Percentiles rank a stretch among this genome's conserved stretches.
These are phyloP conservation scores for Aurifilum marmelostoma DNA, from an alignment of 2,329 filamentous ascomycete genomes.

Conservation along the genomic window DNA sequence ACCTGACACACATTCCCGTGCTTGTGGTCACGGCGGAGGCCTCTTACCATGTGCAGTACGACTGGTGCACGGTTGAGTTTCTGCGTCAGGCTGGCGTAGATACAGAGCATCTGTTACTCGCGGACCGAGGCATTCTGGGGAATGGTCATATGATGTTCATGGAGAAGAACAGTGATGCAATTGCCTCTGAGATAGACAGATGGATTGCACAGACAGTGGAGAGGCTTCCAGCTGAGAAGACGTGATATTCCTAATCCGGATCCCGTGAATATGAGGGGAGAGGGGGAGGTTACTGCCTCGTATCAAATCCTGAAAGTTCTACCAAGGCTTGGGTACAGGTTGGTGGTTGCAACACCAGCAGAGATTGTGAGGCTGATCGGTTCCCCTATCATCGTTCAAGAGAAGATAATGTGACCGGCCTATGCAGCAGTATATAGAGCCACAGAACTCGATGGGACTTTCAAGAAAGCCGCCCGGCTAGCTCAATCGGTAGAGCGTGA, in stretches of 20 bases:
- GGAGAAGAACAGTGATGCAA: slow-evolving; percentile 50
- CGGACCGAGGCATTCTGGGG: slow-evolving; percentile 44
- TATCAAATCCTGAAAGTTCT: too few species aligned
- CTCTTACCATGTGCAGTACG: slow-evolving; percentile 51
- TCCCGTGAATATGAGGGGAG: neutral
- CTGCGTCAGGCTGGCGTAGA: slow-evolving; percentile 46
- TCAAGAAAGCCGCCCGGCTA: slow-evolving; percentile 51
- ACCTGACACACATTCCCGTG: slow-evolving; percentile 41
- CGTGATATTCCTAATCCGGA: neutral
- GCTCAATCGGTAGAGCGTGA: slow-evolving; percentile 75
- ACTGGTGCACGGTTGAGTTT: slow-evolving; percentile 46
- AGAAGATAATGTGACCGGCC: neutral
- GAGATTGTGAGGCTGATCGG: neutral
- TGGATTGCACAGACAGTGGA: slow-evolving; percentile 9
- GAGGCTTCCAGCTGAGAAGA: neutral
- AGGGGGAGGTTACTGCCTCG: too few species aligned
- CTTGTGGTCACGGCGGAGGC: slow-evolving; percentile 47
- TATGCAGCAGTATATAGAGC: neutral
- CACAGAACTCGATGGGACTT: too few species aligned
- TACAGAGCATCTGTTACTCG: slow-evolving; percentile 42
- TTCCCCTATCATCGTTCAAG: neutral
- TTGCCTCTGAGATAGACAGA: slow-evolving; percentile 29
- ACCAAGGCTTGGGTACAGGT: neutral
- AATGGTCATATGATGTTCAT: slow-evolving; percentile 55
- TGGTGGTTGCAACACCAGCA: neutral